A percentile compares a stretch with the other conserved stretches of the same genome.
phyloP scores from a whole-genome alignment of 768 basidiomycete genomes.

The Pleurotus eryngii region DNA sequence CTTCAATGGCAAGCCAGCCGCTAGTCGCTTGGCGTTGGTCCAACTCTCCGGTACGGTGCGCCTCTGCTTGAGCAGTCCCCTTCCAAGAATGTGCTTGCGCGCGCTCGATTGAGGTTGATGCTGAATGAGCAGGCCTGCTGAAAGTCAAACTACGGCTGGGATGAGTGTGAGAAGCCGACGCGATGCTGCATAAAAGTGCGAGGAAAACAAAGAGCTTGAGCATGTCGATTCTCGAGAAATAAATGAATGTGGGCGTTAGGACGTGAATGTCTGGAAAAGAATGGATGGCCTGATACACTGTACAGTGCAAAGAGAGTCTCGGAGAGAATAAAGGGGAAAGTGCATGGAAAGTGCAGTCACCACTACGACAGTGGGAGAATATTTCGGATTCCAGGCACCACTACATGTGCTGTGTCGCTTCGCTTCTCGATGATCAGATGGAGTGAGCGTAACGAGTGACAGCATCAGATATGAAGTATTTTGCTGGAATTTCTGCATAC shows the following conservation, averaged over 20 bases:
- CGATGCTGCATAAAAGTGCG: neutral
- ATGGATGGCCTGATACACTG: neutral
- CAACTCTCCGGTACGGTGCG: neutral
- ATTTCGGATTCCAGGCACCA: too few relatives aligned
- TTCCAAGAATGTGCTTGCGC: neutral
- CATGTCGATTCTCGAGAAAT: neutral
- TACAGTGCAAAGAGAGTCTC: too few relatives aligned
- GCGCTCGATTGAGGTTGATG: neutral
- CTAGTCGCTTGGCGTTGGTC: slow-evolving; percentile 3
- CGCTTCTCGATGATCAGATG: too few relatives aligned
- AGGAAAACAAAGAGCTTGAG: neutral
- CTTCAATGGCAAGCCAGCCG: neutral
- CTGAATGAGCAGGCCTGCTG: neutral
- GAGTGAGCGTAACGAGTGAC: too few relatives aligned
- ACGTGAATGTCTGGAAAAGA: slow-evolving; percentile 1
- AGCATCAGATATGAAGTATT: too few relatives aligned
- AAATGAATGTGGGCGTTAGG: slow-evolving; percentile 6
- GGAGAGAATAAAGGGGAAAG: too few relatives aligned
- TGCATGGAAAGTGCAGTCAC: too few relatives aligned
- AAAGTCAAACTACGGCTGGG: neutral
- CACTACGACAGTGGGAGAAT: too few relatives aligned
- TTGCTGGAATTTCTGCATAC: too few relatives aligned
- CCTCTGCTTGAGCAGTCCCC: neutral
- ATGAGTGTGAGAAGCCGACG: neutral
- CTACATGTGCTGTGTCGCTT: too few relatives aligned